Evolutionary conservation across 2,329 filamentous ascomycete genomes (phyloP).

Genomic region (Neofusicoccum kwambonambiense): DNA sequence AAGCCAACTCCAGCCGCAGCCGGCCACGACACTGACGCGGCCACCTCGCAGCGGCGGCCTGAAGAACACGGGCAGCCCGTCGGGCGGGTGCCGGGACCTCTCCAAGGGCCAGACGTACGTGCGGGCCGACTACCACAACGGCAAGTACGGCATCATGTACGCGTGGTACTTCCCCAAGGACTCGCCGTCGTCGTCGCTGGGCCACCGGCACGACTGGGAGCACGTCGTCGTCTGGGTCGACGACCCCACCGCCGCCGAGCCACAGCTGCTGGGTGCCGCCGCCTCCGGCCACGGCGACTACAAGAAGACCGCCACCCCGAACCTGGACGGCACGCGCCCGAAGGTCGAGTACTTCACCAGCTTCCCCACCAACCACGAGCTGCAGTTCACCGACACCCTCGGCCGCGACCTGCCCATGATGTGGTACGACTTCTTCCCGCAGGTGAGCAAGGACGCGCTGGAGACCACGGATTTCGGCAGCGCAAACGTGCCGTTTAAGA

Average conservation of each 20-base stretch:
- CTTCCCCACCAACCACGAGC: conserved; percentile 51
- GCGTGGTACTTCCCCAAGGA: conserved; percentile 55
- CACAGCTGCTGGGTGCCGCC: conserved; percentile 50
- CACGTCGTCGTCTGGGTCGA: conserved; percentile 54
- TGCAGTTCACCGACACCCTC: conserved; percentile 41
- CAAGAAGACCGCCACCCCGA: conserved; percentile 43
- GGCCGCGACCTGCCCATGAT: conserved; percentile 49
- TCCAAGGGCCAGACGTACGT: conserved; percentile 42
- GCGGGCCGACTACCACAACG: conserved; percentile 30
- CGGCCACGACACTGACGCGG: neutral
- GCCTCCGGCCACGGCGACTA: conserved; percentile 54
- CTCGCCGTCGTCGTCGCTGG: conserved; percentile 43
- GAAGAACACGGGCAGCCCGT: conserved; percentile 29
- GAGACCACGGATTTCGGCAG: conserved; percentile 47
- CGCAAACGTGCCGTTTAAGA: conserved; percentile 50
- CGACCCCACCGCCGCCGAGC: conserved; percentile 32
- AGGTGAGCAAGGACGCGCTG: conserved; percentile 44
- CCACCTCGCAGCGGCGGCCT: conserved; percentile 34
- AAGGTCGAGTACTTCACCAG: conserved; percentile 50
- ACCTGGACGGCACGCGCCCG: conserved; percentile 40
- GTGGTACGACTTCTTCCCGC: conserved; percentile 51
- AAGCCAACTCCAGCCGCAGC: neutral
- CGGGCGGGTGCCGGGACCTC: conserved; percentile 33
- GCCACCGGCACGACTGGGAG: conserved; percentile 59
- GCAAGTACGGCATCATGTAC: conserved; percentile 51